These are phyloP conservation scores for Emericellopsis cladophorae DNA, from an alignment of 2,329 filamentous ascomycete species.

Conservation along the genomic window DNA sequence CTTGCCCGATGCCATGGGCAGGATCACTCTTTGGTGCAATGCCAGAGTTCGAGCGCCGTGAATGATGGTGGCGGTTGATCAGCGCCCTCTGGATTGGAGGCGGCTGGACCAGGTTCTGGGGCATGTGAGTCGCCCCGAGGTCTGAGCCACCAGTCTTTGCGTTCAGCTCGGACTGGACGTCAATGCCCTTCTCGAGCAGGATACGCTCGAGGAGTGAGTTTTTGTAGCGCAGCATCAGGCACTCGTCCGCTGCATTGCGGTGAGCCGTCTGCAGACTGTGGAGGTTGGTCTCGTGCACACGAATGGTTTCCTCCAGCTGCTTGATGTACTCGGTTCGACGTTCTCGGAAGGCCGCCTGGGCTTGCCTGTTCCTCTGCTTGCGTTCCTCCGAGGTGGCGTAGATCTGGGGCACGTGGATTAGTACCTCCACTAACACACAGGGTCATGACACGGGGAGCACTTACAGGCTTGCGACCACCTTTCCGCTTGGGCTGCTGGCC, in stretches of 20 bases:
- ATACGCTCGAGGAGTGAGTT: constrained; percentile 94
- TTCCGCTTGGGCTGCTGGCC: constrained; percentile 77
- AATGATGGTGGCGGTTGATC: constrained; percentile 68
- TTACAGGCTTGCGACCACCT: constrained; percentile 91
- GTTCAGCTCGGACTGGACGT: constrained; percentile 90
- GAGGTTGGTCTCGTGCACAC: constrained; percentile 88
- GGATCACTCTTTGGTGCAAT: constrained; percentile 64
- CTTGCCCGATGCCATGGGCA: constrained; percentile 31
- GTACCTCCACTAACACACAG: not conserved
- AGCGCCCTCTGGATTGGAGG: constrained; percentile 71
- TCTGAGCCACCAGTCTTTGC: constrained; percentile 84
- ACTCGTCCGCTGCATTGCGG: constrained; percentile 88
- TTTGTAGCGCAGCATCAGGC: constrained; percentile 96
- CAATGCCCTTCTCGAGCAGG: constrained; percentile 92
- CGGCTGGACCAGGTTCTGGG: constrained; percentile 56
- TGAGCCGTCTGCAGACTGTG: constrained; percentile 90
- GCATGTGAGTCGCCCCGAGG: constrained; percentile 55
- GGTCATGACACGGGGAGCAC: constrained; percentile 22
- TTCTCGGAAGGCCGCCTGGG: constrained; percentile 93
- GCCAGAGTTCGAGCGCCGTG: constrained; percentile 57
- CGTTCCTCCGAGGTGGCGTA: constrained; percentile 98
- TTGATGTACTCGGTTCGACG: constrained; percentile 98
- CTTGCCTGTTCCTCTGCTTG: constrained; percentile 94
- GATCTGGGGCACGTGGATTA: constrained; percentile 44
- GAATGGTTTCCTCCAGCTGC: constrained; percentile 94